These are phyloP conservation scores for Penicillium sp. DNA, from an alignment of 2,329 filamentous ascomycete species.

Conservation along the genomic window DNA sequence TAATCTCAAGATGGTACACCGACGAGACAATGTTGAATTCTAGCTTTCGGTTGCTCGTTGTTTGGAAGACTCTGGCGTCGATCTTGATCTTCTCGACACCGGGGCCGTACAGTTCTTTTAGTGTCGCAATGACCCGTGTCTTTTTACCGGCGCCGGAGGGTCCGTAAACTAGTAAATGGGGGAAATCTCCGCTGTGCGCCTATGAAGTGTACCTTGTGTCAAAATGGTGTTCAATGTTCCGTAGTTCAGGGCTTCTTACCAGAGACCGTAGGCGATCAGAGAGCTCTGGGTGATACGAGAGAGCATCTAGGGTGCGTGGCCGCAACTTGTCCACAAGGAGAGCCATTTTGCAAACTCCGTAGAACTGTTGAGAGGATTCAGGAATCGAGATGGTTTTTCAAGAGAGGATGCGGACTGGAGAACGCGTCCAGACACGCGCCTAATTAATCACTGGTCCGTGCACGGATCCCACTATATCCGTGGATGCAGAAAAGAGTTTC, in stretches of 20 bases:
- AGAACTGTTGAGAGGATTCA: neutral
- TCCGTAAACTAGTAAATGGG: constrained; percentile 94
- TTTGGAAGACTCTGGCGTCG: constrained; percentile 94
- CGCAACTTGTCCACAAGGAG: constrained; percentile 64
- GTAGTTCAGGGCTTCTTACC: constrained; percentile 49
- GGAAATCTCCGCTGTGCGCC: constrained; percentile 97
- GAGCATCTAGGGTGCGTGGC: constrained; percentile 49
- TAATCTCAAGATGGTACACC: constrained; percentile 97
- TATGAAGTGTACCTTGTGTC: constrained; percentile 37
- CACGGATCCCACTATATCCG: constrained; percentile 12
- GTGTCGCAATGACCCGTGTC: constrained; percentile 88
- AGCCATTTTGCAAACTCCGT: constrained; percentile 50
- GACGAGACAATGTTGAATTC: constrained; percentile 99
- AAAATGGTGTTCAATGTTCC: constrained; percentile 4
- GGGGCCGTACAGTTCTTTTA: constrained; percentile 91
- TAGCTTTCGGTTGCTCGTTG: constrained; percentile 90
- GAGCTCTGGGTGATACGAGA: constrained; percentile 86
- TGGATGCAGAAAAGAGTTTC: neutral
- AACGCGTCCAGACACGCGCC: constrained; percentile 40
- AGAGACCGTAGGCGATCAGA: constrained; percentile 83
- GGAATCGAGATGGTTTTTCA: constrained; percentile 2
- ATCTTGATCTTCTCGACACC: constrained; percentile 99
- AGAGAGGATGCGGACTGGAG: constrained; percentile 17
- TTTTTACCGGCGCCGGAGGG: constrained; percentile 97
- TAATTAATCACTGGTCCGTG: constrained; percentile 40